Conservation (phyloP, 306 rosid genomes). For the Glycyrrhiza uralensis region DNA sequence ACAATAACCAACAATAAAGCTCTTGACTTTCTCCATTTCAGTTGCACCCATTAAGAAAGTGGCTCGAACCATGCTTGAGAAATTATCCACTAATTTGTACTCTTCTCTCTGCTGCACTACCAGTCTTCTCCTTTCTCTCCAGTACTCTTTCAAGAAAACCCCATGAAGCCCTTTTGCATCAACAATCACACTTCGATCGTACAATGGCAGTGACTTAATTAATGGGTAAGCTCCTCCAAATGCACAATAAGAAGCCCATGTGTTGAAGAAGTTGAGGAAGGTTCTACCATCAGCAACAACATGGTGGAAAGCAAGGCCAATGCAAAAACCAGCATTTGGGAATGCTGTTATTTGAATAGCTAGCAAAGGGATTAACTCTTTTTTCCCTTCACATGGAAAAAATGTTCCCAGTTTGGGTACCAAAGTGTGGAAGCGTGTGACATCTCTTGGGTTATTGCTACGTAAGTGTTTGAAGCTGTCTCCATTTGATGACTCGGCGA, state of each 20-base stretch:
- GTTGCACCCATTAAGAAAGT: slow-evolving; percentile 26
- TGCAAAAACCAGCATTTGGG: slow-evolving; percentile 41
- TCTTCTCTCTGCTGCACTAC: neutral
- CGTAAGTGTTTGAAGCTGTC: slow-evolving; percentile 32
- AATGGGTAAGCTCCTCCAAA: neutral
- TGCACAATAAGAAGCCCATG: slow-evolving; percentile 42
- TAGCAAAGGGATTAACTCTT: slow-evolving; percentile 34
- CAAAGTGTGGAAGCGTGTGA: slow-evolving; percentile 19
- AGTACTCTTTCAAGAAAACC: slow-evolving; percentile 43
- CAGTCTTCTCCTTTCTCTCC: slow-evolving; percentile 27
- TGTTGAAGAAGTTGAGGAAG: slow-evolving; percentile 43
- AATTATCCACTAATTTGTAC: neutral
- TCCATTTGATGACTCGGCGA: slow-evolving; percentile 30
- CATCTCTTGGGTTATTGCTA: slow-evolving; percentile 26
- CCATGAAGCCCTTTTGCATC: slow-evolving; percentile 30
- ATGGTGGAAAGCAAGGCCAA: slow-evolving; percentile 41
- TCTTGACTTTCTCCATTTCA: slow-evolving; percentile 34
- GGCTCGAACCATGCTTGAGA: slow-evolving; percentile 30
- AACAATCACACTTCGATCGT: slow-evolving; percentile 35
- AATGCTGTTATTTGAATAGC: slow-evolving; percentile 42
- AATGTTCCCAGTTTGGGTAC: slow-evolving; percentile 29
- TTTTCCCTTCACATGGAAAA: neutral
- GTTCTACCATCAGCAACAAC: slow-evolving; percentile 49
- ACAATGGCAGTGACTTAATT: neutral
- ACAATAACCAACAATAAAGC: slow-evolving; percentile 7